These are phyloP conservation scores for Chlorella sp. DNA, from an alignment of 139 green algal genomes.

Conservation along the genomic window DNA sequence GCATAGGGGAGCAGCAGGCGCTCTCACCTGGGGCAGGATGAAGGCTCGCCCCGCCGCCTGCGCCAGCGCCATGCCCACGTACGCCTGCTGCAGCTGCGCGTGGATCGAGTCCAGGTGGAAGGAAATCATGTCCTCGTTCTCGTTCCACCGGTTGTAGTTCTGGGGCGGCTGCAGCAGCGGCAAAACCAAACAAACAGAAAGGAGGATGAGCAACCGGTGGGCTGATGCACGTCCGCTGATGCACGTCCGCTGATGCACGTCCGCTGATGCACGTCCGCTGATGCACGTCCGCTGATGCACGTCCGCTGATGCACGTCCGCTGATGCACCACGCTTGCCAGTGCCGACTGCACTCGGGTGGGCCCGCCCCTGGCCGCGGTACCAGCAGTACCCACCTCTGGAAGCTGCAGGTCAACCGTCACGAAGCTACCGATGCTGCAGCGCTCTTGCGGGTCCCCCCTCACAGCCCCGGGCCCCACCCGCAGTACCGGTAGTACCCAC, in stretches of 20 bases:
- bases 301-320: no score
- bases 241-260: no score
- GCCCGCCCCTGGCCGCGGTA: no score
- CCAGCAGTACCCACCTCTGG: no score
- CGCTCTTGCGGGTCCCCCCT: not conserved
- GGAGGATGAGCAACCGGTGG: not conserved
- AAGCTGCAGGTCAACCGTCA: no score
- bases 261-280: no score
- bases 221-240: no score
- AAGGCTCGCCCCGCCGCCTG: not conserved
- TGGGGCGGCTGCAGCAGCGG: not conserved
- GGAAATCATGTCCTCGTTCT: conserved; percentile 36
- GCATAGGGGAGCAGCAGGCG: not conserved
- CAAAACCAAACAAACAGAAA: not conserved
- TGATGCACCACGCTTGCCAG: no score
- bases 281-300: no score
- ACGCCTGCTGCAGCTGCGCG: conserved; percentile 46
- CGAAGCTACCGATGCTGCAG: not conserved
- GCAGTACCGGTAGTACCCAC: not conserved
- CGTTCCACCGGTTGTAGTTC: conserved; percentile 4
- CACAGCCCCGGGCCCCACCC: not conserved
- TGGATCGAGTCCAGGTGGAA: conserved; percentile 32
- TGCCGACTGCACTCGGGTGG: no score
- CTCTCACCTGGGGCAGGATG: not conserved
- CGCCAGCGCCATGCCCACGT: conserved; percentile 35